phyloP scores from a whole-genome alignment of 2,329 filamentous ascomycete genomes.

The Phialophora expanda region DNA sequence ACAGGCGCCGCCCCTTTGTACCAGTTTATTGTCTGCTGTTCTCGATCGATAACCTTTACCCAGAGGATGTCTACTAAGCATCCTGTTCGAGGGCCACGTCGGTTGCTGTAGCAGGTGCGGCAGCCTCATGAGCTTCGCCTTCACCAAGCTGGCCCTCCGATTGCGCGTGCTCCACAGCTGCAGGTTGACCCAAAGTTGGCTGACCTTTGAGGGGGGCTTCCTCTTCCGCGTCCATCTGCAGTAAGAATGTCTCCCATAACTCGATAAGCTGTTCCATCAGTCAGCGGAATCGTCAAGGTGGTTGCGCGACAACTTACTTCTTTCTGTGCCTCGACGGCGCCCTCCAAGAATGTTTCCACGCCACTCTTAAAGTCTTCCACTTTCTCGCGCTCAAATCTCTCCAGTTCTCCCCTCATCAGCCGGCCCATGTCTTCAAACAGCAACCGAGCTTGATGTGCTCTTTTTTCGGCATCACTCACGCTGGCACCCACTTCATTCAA shows the following conservation, averaged over 20 bases:
- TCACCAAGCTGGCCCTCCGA: slow-evolving; percentile 9
- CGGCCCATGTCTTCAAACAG: slow-evolving; percentile 98
- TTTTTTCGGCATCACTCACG: slow-evolving; percentile 91
- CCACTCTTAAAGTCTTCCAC: slow-evolving; percentile 99
- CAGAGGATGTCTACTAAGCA: slow-evolving; percentile 24
- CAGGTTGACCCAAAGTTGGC: slow-evolving; percentile 11
- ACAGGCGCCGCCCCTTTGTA: slow-evolving; percentile 4
- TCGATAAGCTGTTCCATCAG: slow-evolving; percentile 73
- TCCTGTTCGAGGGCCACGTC: slow-evolving; percentile 39
- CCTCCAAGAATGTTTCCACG: slow-evolving; percentile 96
- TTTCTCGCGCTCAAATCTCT: slow-evolving; percentile 94
- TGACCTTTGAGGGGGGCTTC: slow-evolving; percentile 49
- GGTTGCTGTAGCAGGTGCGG: slow-evolving; percentile 30
- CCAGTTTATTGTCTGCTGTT: not conserved
- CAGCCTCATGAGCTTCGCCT: slow-evolving; percentile 14
- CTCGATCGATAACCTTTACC: not conserved
- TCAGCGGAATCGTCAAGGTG: slow-evolving; percentile 18
- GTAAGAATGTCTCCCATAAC: slow-evolving; percentile 97
- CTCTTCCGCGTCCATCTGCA: slow-evolving; percentile 93
- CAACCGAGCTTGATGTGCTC: slow-evolving; percentile 85
- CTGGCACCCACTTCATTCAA: slow-evolving; percentile 91
- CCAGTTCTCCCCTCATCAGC: slow-evolving; percentile 86
- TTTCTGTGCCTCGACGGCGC: slow-evolving; percentile 96
- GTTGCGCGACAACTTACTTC: slow-evolving; percentile 68
- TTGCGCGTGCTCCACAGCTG: slow-evolving; percentile 13